Conservation (phyloP, 23 red algal species). For the Chondrus crispus region DNA sequence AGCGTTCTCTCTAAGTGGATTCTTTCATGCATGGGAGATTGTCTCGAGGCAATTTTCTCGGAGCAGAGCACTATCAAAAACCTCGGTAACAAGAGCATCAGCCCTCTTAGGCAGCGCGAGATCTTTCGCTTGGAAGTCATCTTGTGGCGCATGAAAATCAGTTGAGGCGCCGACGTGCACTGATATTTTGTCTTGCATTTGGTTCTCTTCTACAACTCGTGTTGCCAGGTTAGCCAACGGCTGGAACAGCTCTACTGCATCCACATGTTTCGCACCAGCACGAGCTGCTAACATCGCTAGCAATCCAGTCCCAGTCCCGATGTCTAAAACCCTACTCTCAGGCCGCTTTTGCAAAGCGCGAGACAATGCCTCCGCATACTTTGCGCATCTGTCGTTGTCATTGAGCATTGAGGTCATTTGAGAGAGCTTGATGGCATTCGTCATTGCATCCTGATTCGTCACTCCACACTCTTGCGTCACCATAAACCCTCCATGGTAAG, state of each 20-base stretch:
- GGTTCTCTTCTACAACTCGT: slow-evolving; percentile 30
- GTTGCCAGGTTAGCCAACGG: slow-evolving; percentile 32
- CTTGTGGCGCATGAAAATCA: background rate
- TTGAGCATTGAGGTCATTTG: slow-evolving; percentile 61
- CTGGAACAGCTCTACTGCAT: slow-evolving; percentile 68
- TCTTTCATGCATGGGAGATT: slow-evolving; percentile 28
- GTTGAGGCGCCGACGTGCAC: slow-evolving; percentile 33
- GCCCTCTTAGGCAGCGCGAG: background rate
- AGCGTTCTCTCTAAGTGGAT: background rate
- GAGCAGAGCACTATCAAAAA: slow-evolving; percentile 57
- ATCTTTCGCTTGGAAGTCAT: background rate
- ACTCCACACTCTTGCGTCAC: background rate
- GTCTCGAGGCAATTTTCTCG: slow-evolving; percentile 37
- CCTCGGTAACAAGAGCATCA: slow-evolving; percentile 49
- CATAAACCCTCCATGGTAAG: slow-evolving; percentile 36
- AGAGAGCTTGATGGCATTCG: slow-evolving; percentile 34
- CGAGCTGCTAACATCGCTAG: slow-evolving; percentile 45
- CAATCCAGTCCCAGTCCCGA: slow-evolving; percentile 62
- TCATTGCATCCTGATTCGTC: slow-evolving; percentile 2
- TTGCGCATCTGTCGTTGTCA: slow-evolving; percentile 27
- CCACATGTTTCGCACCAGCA: slow-evolving; percentile 56
- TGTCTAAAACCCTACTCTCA: slow-evolving; percentile 34
- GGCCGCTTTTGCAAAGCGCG: background rate
- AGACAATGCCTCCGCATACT: slow-evolving; percentile 16
- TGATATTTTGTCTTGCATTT: slow-evolving; percentile 6